Evolutionary conservation across 2,329 filamentous ascomycete species (phyloP).

Genomic region (Colletotrichum trifolii): DNA sequence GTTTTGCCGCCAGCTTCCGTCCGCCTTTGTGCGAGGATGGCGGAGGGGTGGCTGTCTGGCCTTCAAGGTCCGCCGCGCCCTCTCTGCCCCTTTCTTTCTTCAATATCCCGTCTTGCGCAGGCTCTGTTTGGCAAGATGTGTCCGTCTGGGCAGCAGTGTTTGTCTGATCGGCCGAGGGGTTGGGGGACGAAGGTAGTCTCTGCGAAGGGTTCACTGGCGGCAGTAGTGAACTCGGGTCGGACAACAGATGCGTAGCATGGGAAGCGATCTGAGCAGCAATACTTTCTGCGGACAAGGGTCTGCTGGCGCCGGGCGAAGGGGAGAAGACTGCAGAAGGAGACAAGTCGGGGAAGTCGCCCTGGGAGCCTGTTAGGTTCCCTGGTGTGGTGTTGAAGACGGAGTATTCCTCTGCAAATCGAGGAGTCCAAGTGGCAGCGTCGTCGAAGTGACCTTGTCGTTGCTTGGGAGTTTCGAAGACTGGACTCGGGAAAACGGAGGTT

Average conservation of each 20-base stretch:
- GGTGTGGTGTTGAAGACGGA: slow-evolving; percentile 74
- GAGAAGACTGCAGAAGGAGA: slow-evolving; percentile 47
- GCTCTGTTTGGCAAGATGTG: slow-evolving; percentile 36
- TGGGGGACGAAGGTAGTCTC: slow-evolving; percentile 69
- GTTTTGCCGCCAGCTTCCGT: slow-evolving; percentile 65
- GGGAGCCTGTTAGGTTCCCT: slow-evolving; percentile 63
- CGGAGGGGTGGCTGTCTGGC: slow-evolving; percentile 70
- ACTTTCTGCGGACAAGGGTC: slow-evolving; percentile 61
- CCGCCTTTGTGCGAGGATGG: slow-evolving; percentile 66
- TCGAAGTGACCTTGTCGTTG: slow-evolving; percentile 58
- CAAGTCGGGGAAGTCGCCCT: slow-evolving; percentile 59
- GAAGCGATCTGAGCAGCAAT: slow-evolving; percentile 64
- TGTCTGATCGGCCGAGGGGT: slow-evolving; percentile 49
- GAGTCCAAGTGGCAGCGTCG: slow-evolving; percentile 66
- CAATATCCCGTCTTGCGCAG: slow-evolving; percentile 45
- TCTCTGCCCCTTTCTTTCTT: slow-evolving; percentile 60
- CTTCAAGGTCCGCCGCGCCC: slow-evolving; percentile 49
- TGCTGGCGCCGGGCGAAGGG: slow-evolving; percentile 56
- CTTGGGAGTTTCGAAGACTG: slow-evolving; percentile 68
- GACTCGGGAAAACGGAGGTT: slow-evolving; percentile 64
- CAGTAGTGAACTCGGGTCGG: slow-evolving; percentile 62
- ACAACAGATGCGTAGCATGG: slow-evolving; percentile 71
- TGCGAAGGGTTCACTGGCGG: slow-evolving; percentile 70
- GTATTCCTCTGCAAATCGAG: slow-evolving; percentile 72
- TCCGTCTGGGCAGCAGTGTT: slow-evolving; percentile 46